phyloP scores from a whole-genome alignment of 805 yeast genomes.

The Candida andamanensis region DNA sequence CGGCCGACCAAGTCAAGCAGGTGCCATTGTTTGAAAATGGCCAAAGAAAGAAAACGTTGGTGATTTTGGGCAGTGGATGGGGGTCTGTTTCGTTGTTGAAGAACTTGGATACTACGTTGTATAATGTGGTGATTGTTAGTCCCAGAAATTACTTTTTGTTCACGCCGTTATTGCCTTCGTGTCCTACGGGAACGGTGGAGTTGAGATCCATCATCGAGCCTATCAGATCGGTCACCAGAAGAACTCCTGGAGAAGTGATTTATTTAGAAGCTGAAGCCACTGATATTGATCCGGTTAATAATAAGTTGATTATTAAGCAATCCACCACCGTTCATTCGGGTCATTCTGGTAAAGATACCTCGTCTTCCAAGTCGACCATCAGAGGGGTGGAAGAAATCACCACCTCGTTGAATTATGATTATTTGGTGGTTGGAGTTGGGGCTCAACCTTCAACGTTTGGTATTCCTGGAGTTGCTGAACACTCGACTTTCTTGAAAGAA shows the following conservation, averaged over 20 bases:
- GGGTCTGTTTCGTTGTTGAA: constrained; percentile 84
- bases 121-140: constrained; percentile 84
- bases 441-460: constrained; percentile 94
- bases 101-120: constrained; percentile 77
- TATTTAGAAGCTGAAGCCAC: constrained; percentile 91
- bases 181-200: constrained; percentile 91
- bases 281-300: constrained; percentile 67
- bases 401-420: constrained; percentile 61
- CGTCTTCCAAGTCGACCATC: constrained; percentile 36
- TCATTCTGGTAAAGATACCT: constrained; percentile 47
- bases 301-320: constrained; percentile 60
- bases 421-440: constrained; percentile 89
- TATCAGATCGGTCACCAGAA: constrained; percentile 79
- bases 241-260: constrained; percentile 67
- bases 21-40: constrained; percentile 52
- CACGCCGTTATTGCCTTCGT: constrained; percentile 93
- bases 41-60: constrained; percentile 64
- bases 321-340: constrained; percentile 52
- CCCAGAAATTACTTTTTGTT: constrained; percentile 94
- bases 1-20: constrained; percentile 57
- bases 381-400: constrained; percentile 41
- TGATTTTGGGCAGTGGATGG: constrained; percentile 90
- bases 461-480: constrained; percentile 87
- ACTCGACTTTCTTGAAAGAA: constrained; percentile 87
- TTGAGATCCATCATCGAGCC: constrained; percentile 91